Evolutionary conservation across 2,329 filamentous ascomycete genomes (phyloP), one percentile per base, ranked within the genome.

Genomic region (Pseudohalonectria lignicola): DNA sequence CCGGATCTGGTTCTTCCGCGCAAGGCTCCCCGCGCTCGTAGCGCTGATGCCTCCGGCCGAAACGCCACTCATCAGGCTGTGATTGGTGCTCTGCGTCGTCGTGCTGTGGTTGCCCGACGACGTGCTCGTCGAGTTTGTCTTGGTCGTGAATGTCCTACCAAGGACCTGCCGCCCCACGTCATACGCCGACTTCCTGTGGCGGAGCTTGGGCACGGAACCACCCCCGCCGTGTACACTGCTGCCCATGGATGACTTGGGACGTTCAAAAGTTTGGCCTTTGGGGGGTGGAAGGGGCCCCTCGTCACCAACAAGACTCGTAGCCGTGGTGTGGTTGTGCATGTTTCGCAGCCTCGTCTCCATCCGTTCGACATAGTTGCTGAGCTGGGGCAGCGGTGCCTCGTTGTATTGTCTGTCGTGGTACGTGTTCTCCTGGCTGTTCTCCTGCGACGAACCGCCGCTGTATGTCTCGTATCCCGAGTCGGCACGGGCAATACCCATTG

Each of bases 11-110:
- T 80, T 82, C 52, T 84, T 83, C 43, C 88, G 77, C 21, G 87
- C 88, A 46, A 93, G 76, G 60, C 90, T 96, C 39, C 88, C 92
- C 13, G 92, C 92, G 60, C 92, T 96, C 13, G 92, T 96, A 36
- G 87, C 85, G 56, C 90, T 96, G 59, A 95, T 86, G 11, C 75
- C 90, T 36, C 88, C 80, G 1, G 92, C 92, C 38, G 92, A 96
- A 37, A 76, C 72, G 3, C 90, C 92, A 56, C 90, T 96, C 90
- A 95, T 95, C 31, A 98, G 59, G 51, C 86, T 96, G 49, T 82
- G 77, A 48, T 81, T 79, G 13, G 86, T 95, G 54, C 77, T 79
- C 48, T 84, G 77, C 1, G 79, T 84, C 3, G 69, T 67, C 20
- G 67, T 76, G 48, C 81, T 88, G 46, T 80, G 77, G 36, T 78